Base-by-base conservation (phyloP, 2,329 filamentous ascomycete species). In the Volutella citrinella region DNA sequence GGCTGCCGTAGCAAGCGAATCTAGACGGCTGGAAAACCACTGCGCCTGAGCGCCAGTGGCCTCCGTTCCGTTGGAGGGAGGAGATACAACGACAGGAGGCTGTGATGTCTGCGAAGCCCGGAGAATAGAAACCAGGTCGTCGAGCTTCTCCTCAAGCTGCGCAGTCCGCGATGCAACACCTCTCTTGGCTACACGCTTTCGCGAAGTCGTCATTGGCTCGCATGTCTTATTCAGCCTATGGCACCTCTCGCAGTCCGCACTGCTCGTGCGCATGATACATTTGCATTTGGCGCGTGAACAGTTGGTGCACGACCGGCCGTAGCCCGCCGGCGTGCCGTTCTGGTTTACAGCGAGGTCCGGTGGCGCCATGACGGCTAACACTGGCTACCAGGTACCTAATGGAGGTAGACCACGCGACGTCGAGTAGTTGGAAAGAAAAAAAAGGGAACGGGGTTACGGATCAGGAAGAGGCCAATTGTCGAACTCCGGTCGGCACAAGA, bases 111-210 rank as follows among this genome's bases (percentile, higher is more conserved):
- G 52, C 28, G 59, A 52, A 19, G 53, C 57, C 33, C 59, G 58
- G 9, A 73, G 48, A n/a, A 73, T 62, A 4, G 64, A 63, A 13
- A 72, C 66, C 4, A 74, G 54, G 36, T 70, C 64, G 27, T 72
- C 66, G 7, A 74, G 56, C 54, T 71, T 73, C 46, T 70, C 67
- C 51, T 74, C 70, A 7, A 74, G 57, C 39, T 69, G 65, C 7
- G 67, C 65, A 5, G 66, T 64, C 14, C 65, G 60, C 18, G 59
- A 62, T 9, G 57, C 46, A 21, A 56, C 38, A 32, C 57, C 46
- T 42, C 57, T 52, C 46, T 60, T 59, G 38, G 54, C 31, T 36
- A 58, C 52, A 9, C 65, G 60, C 38, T 61, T 65, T 21, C 65
- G 55, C 25, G 62, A 56, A 4, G 66, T 63, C 14, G 60, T 49